Evolutionary conservation across 768 basidiomycete species (phyloP).

Genomic region (Auriscalpium orientale): DNA sequence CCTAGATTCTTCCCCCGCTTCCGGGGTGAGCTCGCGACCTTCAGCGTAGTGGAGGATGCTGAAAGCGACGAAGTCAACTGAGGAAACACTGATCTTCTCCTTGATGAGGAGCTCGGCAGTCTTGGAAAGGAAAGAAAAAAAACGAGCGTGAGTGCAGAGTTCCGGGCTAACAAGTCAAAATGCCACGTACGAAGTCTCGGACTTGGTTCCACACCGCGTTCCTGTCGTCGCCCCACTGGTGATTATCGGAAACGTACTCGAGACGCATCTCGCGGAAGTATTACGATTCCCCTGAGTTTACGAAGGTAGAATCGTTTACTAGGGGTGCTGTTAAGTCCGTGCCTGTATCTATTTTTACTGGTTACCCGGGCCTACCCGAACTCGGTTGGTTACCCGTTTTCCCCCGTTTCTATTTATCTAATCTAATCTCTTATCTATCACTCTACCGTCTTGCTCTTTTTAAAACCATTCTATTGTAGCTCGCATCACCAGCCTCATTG

Average conservation of each 20-base stretch:
- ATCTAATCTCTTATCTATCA: too few relatives aligned
- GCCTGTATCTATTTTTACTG: too few relatives aligned
- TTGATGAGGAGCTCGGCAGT: constrained; percentile 2
- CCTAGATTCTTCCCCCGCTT: too few relatives aligned
- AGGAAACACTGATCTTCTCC: neutral
- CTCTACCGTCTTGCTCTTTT: too few relatives aligned
- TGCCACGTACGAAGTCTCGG: constrained; percentile 18
- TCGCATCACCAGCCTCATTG: too few relatives aligned
- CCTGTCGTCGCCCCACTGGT: constrained; percentile 11
- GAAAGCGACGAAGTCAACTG: constrained; percentile 6
- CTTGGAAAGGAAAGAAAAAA: constrained; percentile 1
- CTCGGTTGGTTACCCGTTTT: too few relatives aligned
- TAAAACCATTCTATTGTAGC: too few relatives aligned
- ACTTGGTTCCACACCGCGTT: constrained; percentile 15
- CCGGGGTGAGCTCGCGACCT: constrained; percentile 4
- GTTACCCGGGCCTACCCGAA: too few relatives aligned
- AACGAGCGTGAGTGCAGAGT: neutral
- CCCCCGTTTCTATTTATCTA: too few relatives aligned
- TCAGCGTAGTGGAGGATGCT: constrained; percentile 6
- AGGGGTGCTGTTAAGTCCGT: too few relatives aligned
- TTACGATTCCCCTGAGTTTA: too few relatives aligned
- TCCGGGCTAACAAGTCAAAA: constrained; percentile 14
- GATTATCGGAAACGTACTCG: constrained; percentile 12
- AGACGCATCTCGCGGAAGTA: constrained; percentile 17
- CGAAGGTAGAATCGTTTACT: too few relatives aligned